Evolutionary conservation across 2,329 filamentous ascomycete genomes (phyloP).

Genomic region (Aphanocladium album): DNA sequence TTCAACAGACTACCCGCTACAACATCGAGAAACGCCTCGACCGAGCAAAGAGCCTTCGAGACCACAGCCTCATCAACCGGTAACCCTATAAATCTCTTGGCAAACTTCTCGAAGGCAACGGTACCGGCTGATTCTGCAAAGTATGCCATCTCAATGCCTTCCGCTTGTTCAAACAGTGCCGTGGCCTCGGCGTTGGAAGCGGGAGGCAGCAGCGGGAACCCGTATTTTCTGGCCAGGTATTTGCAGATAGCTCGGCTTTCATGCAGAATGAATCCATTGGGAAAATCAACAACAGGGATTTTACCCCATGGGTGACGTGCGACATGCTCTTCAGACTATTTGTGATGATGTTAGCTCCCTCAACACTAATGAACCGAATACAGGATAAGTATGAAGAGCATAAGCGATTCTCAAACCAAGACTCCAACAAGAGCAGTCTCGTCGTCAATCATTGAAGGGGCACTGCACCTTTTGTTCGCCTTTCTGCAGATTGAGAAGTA

Average conservation of each 20-base stretch:
- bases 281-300: slow-evolving; percentile 33
- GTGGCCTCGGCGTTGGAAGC: slow-evolving; percentile 33
- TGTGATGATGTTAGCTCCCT: slow-evolving; percentile 5
- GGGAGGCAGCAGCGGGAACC: slow-evolving; percentile 37
- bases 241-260: slow-evolving; percentile 44
- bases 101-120: slow-evolving; percentile 42
- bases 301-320: slow-evolving; percentile 39
- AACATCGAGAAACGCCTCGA: slow-evolving; percentile 39
- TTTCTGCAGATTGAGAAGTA: slow-evolving; percentile 32
- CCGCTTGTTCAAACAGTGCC: slow-evolving; percentile 40
- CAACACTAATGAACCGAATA: too few species aligned
- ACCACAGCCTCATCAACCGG: slow-evolving; percentile 37
- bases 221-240: slow-evolving; percentile 41
- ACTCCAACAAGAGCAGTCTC: too few species aligned
- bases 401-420: too few species aligned
- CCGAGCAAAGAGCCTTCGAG: slow-evolving; percentile 28
- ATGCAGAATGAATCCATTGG: slow-evolving; percentile 39
- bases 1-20: slow-evolving; percentile 34
- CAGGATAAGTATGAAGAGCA: too few species aligned
- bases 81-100: slow-evolving; percentile 38
- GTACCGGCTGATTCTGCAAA: slow-evolving; percentile 39
- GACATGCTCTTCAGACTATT: slow-evolving; percentile 31
- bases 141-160: slow-evolving; percentile 36
- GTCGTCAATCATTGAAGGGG: background rate
- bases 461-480: slow-evolving; percentile 36